Evolutionary conservation across 2,329 filamentous ascomycete genomes (phyloP), one percentile per base, ranked within the genome.

Genomic region (Aspergillus eucalypticola): DNA sequence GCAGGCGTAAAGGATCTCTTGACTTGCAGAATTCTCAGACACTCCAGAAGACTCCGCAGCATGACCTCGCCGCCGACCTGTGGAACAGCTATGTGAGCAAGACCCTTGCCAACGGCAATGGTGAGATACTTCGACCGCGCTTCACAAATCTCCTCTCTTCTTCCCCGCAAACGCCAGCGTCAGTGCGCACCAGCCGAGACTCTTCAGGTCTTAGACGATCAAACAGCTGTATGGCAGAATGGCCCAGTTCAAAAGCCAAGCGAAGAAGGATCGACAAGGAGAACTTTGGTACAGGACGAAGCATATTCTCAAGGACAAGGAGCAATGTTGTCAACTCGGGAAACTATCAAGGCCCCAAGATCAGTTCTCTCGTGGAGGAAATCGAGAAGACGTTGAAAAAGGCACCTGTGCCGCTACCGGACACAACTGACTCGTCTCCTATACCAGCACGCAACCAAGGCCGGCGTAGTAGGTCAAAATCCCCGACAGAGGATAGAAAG

Each of bases 41-140:
- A 56, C 80, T 85, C 0, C 75, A 90, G 46, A 87, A 84, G 65
- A 89, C 88, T 1, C 88, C 88, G 11, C 85, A 89, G 64, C 83
- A 87, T 32, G 90, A 93, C 68, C 88, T 90, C 39, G 89, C 89
- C 2, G 76, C 88, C 32, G 89, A 93, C 64, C 76, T 93, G 2
- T 94, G 90, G 90, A 90, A 90, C 67, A 86, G 89, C 55, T 92
- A 91, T 71, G 84, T 89, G 39, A 75, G 86, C 56, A 77, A 81
- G 69, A 78, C 82, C 63, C 74, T 76, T 56, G 72, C 79, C 13
- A 75, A 81, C 62, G 66, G 76, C 55, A 74, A 76, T 48, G 73
- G 77, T 1, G 83, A 84, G 19, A 74, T 82, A 46, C 73, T 72
- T 44, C 87, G 86, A 66, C 85, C 85, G 41, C 78, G 83, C 15